Evolutionary conservation across 129 eudicot genomes (phyloP).

Genomic region (Gnaphalium uliginosum): DNA sequence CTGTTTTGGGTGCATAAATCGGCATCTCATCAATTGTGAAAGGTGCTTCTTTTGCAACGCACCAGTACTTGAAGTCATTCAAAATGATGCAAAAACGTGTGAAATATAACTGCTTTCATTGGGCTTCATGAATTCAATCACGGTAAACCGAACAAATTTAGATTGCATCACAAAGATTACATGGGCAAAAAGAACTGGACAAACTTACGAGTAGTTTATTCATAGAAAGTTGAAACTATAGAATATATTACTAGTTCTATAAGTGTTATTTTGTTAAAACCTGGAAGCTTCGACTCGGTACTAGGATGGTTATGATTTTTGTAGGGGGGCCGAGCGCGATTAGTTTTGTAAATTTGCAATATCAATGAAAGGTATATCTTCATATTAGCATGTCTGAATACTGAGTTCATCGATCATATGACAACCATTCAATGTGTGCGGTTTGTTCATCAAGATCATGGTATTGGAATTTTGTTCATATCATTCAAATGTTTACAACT

Average conservation of each 20-base stretch:
- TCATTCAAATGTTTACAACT: too few species aligned
- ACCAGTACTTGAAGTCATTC: constrained; percentile 53
- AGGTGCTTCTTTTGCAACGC: constrained; percentile 99
- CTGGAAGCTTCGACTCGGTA: constrained; percentile 11
- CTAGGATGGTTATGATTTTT: constrained; percentile 32
- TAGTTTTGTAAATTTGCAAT: constrained; percentile 28
- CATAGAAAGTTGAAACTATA: constrained; percentile 30
- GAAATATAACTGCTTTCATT: constrained; percentile 19
- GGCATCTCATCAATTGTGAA: constrained; percentile 89
- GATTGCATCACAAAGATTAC: constrained; percentile 18
- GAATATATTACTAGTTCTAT: constrained; percentile 29
- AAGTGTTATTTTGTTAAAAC: constrained; percentile 16
- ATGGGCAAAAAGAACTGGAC: constrained; percentile 19
- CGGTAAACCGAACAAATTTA: constrained; percentile 24
- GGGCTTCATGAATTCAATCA: background rate
- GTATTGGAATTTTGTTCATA: too few species aligned
- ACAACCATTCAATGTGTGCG: too few species aligned
- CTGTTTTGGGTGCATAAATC: constrained; percentile 87
- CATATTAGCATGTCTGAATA: background rate
- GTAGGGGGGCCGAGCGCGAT: constrained; percentile 25
- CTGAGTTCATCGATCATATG: background rate
- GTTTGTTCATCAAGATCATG: background rate
- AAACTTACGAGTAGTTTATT: constrained; percentile 21
- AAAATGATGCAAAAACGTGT: constrained; percentile 36
- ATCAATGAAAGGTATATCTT: constrained; percentile 30